Conservation (phyloP, 2,329 filamentous ascomycete genomes). For the Fusarium sp. region DNA sequence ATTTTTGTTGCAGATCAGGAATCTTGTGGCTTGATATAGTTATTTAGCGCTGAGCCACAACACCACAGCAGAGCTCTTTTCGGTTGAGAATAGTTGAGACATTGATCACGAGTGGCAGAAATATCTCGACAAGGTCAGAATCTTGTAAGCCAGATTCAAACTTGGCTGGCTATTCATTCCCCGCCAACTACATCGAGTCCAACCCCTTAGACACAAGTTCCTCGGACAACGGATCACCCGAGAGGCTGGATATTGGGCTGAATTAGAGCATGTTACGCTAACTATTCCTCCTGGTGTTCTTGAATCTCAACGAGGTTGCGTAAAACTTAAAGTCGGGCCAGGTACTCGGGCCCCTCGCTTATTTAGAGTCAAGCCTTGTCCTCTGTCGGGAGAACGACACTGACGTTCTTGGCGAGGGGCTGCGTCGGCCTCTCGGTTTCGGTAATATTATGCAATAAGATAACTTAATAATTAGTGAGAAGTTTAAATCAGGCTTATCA, state of each 20-base stretch:
- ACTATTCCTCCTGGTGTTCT: rapidly evolving
- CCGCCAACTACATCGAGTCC: rapidly evolving
- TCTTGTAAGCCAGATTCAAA: not conserved
- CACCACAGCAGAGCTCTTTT: not conserved
- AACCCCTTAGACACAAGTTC: not conserved
- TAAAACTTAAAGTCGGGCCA: not conserved
- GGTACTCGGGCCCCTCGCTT: not conserved
- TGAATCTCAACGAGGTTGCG: rapidly evolving
- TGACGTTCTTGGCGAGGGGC: not conserved
- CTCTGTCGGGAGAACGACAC: rapidly evolving
- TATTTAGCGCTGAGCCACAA: not conserved
- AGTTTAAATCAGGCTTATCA: not conserved
- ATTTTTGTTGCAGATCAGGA: not conserved
- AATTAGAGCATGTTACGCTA: not conserved
- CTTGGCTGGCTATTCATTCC: rapidly evolving
- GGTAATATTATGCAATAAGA: not conserved
- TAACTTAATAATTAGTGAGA: too few relatives aligned
- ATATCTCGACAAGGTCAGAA: not conserved
- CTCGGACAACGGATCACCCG: not conserved
- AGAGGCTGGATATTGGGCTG: not conserved
- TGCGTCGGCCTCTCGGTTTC: not conserved
- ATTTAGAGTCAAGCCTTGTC: not conserved
- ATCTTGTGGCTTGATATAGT: not conserved
- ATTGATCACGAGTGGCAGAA: not conserved
- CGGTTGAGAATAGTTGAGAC: not conserved